These are phyloP conservation scores for Galium porrigens DNA, from an alignment of 305 asterid species.

Conservation along the genomic window DNA sequence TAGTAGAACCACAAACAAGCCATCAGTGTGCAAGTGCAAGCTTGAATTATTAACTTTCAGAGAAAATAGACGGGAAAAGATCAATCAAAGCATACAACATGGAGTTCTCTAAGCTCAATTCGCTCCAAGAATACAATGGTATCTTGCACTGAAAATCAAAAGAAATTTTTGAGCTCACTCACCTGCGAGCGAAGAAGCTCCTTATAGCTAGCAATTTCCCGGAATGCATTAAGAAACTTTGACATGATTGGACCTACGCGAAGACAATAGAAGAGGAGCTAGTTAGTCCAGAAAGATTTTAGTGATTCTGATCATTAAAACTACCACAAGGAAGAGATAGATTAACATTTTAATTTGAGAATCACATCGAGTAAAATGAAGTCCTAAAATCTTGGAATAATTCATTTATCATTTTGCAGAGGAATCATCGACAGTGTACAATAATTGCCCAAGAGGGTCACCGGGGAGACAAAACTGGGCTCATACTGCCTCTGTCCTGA, in stretches of 20 bases:
- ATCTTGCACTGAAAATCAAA: background rate
- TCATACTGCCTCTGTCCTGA: no score
- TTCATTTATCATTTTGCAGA: background rate
- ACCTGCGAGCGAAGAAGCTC: conserved; percentile 96
- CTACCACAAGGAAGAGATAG: background rate
- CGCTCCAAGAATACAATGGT: background rate
- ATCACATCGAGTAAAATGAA: background rate
- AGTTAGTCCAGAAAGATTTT: background rate
- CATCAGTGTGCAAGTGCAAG: background rate
- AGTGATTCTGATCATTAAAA: background rate
- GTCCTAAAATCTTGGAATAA: background rate
- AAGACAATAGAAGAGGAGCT: background rate
- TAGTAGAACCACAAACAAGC: background rate
- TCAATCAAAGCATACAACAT: background rate
- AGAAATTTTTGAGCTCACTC: conserved; percentile 24
- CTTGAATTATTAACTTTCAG: background rate
- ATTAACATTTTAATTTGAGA: background rate
- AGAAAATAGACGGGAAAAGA: background rate
- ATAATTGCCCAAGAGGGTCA: background rate
- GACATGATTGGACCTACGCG: conserved; percentile 71
- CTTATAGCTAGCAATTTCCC: conserved; percentile 82
- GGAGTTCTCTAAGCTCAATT: background rate
- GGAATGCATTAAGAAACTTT: conserved; percentile 58
- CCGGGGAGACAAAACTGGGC: background rate
- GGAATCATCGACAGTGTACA: background rate